Evolutionary conservation across 2,329 filamentous ascomycete species (phyloP).

Genomic region (Tolypocladium ovalisporum): DNA sequence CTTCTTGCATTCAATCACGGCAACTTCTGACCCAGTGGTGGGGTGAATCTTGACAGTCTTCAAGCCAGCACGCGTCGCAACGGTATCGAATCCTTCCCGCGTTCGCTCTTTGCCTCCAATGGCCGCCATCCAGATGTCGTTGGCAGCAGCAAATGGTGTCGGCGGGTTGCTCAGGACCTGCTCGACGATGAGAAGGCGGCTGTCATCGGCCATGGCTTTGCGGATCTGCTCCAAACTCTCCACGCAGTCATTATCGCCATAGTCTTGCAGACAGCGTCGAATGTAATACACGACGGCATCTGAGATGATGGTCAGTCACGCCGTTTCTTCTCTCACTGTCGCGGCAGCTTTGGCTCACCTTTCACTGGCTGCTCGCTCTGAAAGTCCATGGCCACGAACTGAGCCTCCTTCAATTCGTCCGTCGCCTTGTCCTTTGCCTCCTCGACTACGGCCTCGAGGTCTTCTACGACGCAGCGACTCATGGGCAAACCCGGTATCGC

Average conservation of each 20-base stretch:
- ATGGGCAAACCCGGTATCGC: constrained; percentile 1
- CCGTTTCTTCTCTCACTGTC: background rate
- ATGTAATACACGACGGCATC: constrained; percentile 25
- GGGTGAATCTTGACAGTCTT: constrained; percentile 11
- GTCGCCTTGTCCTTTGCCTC: constrained; percentile 8
- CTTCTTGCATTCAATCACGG: constrained; percentile 10
- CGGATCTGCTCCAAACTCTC: constrained; percentile 18
- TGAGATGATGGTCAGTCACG: constrained; percentile 3
- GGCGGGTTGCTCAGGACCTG: constrained; percentile 17
- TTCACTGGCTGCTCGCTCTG: constrained; percentile 9
- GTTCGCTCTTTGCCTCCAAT: constrained; percentile 22
- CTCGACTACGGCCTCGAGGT: constrained; percentile 8
- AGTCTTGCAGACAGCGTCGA: constrained; percentile 25
- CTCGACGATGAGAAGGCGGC: constrained; percentile 21
- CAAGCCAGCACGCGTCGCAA: constrained; percentile 15
- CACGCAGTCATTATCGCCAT: constrained; percentile 19
- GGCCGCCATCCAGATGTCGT: constrained; percentile 20
- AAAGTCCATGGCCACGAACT: constrained; percentile 7
- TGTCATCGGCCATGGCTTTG: constrained; percentile 18
- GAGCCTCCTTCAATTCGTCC: background rate
- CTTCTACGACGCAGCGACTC: constrained; percentile 6
- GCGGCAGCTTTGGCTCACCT: background rate
- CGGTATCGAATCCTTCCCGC: constrained; percentile 11
- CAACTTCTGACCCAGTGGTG: constrained; percentile 3
- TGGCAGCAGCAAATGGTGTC: constrained; percentile 9